Conservation (phyloP, 345 rosid species). For the Pseudoturritis turrita region DNA sequence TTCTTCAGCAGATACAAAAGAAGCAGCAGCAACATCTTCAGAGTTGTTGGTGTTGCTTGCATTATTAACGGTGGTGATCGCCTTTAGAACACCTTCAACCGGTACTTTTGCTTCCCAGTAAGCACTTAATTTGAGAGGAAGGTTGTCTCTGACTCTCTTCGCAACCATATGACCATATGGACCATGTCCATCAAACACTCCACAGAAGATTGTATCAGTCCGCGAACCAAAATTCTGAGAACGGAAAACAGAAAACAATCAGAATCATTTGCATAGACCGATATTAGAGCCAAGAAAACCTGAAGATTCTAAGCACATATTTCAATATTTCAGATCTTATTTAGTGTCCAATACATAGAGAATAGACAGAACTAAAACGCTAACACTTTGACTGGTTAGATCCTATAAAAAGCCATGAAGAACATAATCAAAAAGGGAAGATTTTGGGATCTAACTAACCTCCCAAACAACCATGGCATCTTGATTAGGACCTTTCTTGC, state of each 20-base stretch:
- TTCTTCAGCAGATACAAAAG: constrained; percentile 57
- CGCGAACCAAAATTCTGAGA: constrained; percentile 79
- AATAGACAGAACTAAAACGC: not conserved
- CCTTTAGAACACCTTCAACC: constrained; percentile 47
- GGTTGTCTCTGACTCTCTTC: constrained; percentile 85
- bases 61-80: constrained; percentile 41
- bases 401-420: not conserved
- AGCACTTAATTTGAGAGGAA: constrained; percentile 77
- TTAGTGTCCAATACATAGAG: not conserved
- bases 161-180: constrained; percentile 99
- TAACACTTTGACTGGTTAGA: not conserved
- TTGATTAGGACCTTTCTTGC: constrained; percentile 98
- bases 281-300: not conserved
- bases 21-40: constrained; percentile 39
- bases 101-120: constrained; percentile 67
- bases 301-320: not conserved
- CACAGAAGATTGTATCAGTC: constrained; percentile 84
- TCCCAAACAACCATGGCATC: constrained; percentile 99
- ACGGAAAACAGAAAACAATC: not conserved
- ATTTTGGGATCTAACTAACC: constrained; percentile 39
- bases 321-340: not conserved
- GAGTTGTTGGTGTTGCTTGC: constrained; percentile 45
- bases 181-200: constrained; percentile 99
- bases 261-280: not conserved
- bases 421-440: not conserved